phyloP scores from a whole-genome alignment of 1,284 basidiomycete genomes.

The Austroboletus niveus region DNA sequence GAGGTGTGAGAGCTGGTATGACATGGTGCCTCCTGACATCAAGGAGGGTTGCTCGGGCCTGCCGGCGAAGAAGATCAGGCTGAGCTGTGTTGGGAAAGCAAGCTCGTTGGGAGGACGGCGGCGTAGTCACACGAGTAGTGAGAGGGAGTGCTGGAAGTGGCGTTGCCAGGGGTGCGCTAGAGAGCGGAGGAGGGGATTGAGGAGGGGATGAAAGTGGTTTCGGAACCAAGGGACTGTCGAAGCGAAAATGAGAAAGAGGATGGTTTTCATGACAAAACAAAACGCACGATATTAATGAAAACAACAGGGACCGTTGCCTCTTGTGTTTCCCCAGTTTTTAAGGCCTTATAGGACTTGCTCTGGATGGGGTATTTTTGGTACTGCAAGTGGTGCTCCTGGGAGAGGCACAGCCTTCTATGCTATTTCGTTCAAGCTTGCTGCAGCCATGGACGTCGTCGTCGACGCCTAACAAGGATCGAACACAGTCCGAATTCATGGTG shows the following conservation, averaged over 20 bases:
- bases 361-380: constrained; percentile 4
- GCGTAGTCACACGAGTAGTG: background rate
- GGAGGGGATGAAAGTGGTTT: constrained; percentile 25
- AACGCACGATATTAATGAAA: constrained; percentile 62
- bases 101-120: background rate
- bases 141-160: constrained; percentile 24
- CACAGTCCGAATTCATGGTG: constrained; percentile 42
- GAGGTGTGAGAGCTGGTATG: constrained; percentile 26
- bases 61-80: constrained; percentile 48
- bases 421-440: constrained; percentile 35
- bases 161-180: constrained; percentile 29
- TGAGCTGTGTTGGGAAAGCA: constrained; percentile 26
- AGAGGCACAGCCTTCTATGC: constrained; percentile 20
- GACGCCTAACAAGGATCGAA: constrained; percentile 47
- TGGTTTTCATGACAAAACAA: background rate
- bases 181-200: constrained; percentile 19
- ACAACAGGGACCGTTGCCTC: constrained; percentile 63
- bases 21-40: constrained; percentile 74
- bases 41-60: constrained; percentile 72
- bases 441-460: constrained; percentile 51
- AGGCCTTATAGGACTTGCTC: constrained; percentile 12
- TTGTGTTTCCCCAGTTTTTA: constrained; percentile 42
- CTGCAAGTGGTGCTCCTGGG: constrained; percentile 15
- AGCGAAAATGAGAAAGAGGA: constrained; percentile 4
- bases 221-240: constrained; percentile 40